Base-by-base conservation (phyloP, 116 monocot genomes). In the Posidonia oceanica region DNA sequence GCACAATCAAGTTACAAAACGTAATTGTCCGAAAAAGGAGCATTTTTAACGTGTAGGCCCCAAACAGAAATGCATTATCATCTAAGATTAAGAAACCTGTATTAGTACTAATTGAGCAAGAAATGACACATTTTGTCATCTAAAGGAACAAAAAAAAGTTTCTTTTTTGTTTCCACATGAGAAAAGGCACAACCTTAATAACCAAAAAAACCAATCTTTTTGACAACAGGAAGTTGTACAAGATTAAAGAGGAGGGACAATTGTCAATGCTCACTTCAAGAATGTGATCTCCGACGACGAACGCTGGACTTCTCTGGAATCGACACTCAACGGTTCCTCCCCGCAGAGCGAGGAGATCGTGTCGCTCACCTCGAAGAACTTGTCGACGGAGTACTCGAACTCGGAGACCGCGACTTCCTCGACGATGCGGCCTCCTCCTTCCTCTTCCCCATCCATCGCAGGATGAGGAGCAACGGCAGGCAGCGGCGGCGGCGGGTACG, bases 271-370 rank as follows among this genome's bases (percentile, higher is more conserved):
- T 66, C 52, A 39, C 89, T 72, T 71, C 17, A 90, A 66, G 76
- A 90, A 90, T 6, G 78, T 89, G 74, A 84, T 68, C 67, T 63
- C 81, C 15, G 81, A 75, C 14, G 83, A 81, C 29, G 79, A 80
- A 36, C 81, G 69, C 53, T 75, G 63, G 22, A 86, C 56, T 66
- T 86, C 83, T 11, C 51, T 23, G 0, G 44, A 12, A 17, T 80
- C 80, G 22, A 53, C 11, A 29, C 12, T 14, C 10, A 56, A 36
- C 52, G 69, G 54, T 6, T 36, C 39, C 0, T 15, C 54, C 22
- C 69, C 53, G 7, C 75, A 79, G 22, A 86, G 62, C 7, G 56
- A 74, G 2, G 54, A 69, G 61, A 90, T 71, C 2, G 61, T 22
- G 17, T 75, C 73, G 56, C 77, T 76, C 7, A 69, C 21, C 0